Evolutionary conservation across 2,329 filamentous ascomycete genomes (phyloP), one percentile per base, ranked within the genome.

Genomic region (Lasiodiplodia hormozganensis): DNA sequence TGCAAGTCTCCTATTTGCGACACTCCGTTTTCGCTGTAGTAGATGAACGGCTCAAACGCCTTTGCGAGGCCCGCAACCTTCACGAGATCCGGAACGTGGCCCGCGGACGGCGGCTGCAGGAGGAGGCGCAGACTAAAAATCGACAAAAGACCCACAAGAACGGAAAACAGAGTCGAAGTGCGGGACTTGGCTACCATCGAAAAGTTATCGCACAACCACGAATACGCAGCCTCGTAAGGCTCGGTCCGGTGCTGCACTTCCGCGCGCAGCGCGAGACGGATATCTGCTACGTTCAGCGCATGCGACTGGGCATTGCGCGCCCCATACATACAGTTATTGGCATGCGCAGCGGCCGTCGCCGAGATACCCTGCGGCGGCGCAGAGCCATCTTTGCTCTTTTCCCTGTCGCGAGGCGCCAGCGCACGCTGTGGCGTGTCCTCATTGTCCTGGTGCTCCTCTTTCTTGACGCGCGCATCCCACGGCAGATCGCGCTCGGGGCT

Each of bases 11-110:
- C 90, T 51, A 97, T 93, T 76, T 97, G 94, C 47, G 90, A 87
- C 53, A 94, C 90, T 10, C 94, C 94, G 76, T 94, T 92, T 76
- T 97, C 94, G 0, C 94, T 97, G 77, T 96, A 97, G 82, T 96
- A 96, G 70, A 98, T 96, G 54, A 97, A 86, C 6, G 95, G 95
- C 78, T 97, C 95, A 76, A 97, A 97, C 11, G 93, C 93, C 74
- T 93, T 93, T 60, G 94, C 94, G 72, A 98, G 88, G 64, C 91
- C 90, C 4, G 94, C 94, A 28, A 97, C 91, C 78, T 97, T 97
- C 76, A 97, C 91, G 18, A 98, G 85, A 77, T 97, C 94, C 0
- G 93, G 93, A 2, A 92, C 90, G 0, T 92, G 88, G 14, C 85
- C 89, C 47, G 87, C 85, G 5, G 84, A 79, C 36, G 89, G 90